Base-by-base conservation (phyloP, 2,329 filamentous ascomycete species). In the Chalaropsis ovoidea region DNA sequence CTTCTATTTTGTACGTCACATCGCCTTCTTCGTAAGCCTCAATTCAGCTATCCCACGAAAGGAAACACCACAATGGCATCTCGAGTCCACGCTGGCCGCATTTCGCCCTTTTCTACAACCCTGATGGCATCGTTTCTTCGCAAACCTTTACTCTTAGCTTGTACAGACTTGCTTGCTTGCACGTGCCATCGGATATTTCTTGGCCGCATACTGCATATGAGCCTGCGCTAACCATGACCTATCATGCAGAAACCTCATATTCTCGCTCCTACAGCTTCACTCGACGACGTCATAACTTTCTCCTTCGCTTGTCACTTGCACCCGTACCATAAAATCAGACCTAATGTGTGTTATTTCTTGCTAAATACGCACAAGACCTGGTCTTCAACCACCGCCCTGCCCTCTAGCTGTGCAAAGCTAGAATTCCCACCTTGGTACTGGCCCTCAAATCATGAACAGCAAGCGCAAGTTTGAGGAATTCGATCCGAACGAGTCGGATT, bases 401-500 rank as follows among this genome's bases (percentile, higher is more conserved):
- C 52, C 24, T 63, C 61, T 66, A 66, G 65, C 65, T 66, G 65
- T 60, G 61, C 61, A 35, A 58, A 66, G 65, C 65, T 66, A 66
- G 65, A 63, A 62, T 47, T 58, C 41, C 17, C 49, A 39, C 19
- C n/a, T 69, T 63, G 61, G 41, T 45, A 43, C 41, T 65, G 62
- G 66, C 60, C 61, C 73, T 66, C 63, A 65, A 67, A 67, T 56
- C 62, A 65, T 67, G 66, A 85, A 85, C 73, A 77, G 84, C 64
- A 87, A 86, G 78, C 76, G 80, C 69, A 78, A 78, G 67, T 74
- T 84, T 65, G 80, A 83, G 69, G 78, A 79, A 65, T 87, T 86
- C 70, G 85, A 87, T 73, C 83, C 82, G 2, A 86, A 86, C 72
- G 81, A 84, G 72, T 87, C 85, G 62, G 85, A 87, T 70, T 78